phyloP scores from a whole-genome alignment of 352 stramenopile species.

The Elongisporangium undulatum region DNA sequence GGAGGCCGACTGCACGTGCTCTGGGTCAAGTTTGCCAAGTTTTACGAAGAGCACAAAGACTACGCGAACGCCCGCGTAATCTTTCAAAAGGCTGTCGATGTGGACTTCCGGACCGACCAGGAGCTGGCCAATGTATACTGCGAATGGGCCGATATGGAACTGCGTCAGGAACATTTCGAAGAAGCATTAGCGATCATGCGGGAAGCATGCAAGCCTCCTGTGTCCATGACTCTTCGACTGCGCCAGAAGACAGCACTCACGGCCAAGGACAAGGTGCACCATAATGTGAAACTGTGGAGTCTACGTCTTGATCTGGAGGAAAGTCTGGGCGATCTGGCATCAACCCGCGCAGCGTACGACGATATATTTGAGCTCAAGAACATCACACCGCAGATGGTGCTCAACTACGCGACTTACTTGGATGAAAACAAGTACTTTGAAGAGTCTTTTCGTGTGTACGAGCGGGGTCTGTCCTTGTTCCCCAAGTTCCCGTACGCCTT shows the following conservation, averaged over 20 bases:
- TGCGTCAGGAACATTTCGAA: conserved; percentile 94
- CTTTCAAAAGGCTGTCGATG: conserved; percentile 85
- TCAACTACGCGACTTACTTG: conserved; percentile 97
- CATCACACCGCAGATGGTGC: conserved; percentile 95
- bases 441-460: conserved; percentile 93
- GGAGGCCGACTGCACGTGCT: conserved; percentile 89
- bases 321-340: conserved; percentile 94
- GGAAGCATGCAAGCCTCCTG: conserved; percentile 63
- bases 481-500: conserved; percentile 92
- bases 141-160: conserved; percentile 94
- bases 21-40: conserved; percentile 93
- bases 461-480: conserved; percentile 80
- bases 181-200: conserved; percentile 90
- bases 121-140: conserved; percentile 95
- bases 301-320: conserved; percentile 98
- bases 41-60: conserved; percentile 94
- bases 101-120: conserved; percentile 78
- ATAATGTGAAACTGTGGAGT: conserved; percentile 94
- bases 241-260: conserved; percentile 50
- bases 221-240: conserved; percentile 35
- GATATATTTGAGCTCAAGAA: conserved; percentile 95
- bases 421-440: conserved; percentile 98
- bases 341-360: conserved; percentile 94
- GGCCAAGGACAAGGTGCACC: conserved; percentile 80
- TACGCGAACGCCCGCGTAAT: conserved; percentile 91